These are phyloP conservation scores for Backusella liffmaniae DNA, from an alignment of 192 early-diverging fungal species.

Conservation along the genomic window DNA sequence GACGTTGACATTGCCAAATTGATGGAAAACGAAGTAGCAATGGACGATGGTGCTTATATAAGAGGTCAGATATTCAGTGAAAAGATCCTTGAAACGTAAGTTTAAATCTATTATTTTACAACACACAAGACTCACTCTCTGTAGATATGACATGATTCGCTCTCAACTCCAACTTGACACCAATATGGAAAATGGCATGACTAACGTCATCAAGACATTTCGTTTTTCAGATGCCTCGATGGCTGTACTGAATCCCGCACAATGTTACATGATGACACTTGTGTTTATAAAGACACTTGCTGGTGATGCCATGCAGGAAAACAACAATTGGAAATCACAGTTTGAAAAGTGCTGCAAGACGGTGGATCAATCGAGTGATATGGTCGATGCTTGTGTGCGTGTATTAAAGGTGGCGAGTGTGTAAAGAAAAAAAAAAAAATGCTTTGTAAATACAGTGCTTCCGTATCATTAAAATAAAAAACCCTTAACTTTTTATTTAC, in stretches of 20 bases:
- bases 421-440: not conserved
- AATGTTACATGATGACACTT: conserved; percentile 41
- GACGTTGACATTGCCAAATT: not conserved
- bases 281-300: conserved; percentile 33
- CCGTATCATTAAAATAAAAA: not conserved
- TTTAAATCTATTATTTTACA: not conserved
- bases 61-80: conserved; percentile 42
- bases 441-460: not conserved
- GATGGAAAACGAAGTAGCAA: not conserved
- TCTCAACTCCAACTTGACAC: conserved; percentile 21
- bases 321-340: not conserved
- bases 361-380: conserved; percentile 37
- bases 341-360: conserved; percentile 34
- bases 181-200: conserved; percentile 36
- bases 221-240: conserved; percentile 29
- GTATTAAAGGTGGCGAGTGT: conserved; percentile 34
- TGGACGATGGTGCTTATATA: conserved; percentile 19
- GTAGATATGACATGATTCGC: conserved; percentile 32
- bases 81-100: conserved; percentile 40
- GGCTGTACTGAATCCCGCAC: conserved; percentile 27
- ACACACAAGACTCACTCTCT: not conserved
- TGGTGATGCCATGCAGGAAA: not conserved
- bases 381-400: conserved; percentile 40
- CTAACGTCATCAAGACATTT: conserved; percentile 37
- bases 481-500: not conserved